Base-by-base conservation (phyloP, 2,329 filamentous ascomycete species). In the Penicillium brevicompactum region DNA sequence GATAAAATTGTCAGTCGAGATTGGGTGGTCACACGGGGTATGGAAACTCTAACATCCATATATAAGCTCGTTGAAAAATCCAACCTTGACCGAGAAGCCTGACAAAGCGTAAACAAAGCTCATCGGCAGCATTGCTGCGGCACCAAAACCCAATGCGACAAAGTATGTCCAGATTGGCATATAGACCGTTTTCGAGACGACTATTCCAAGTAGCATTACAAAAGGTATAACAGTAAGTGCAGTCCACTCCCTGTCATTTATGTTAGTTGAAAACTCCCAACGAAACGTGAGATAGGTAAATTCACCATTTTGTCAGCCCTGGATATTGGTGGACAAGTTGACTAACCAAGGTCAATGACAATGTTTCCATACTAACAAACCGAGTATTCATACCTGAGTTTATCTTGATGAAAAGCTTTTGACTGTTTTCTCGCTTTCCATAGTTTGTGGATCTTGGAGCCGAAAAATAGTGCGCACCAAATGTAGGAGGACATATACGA, bases 241-340 rank as follows among this genome's bases (percentile, higher is more conserved):
- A 37, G 13, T 5, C 34, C 34, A 37, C 14, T 37, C 34, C 34
- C 34, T 37, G 1, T 37, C 1, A 13, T 37, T 4, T n/a, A 37
- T 14, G 34, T 37, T 16, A 37, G 13, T n/a, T 37, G 2, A 16
- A n/a, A 16, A 6, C 4, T 37, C 14, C 2, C 11, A 6, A n/a
- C 6, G 14, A 27, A 27, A n/a, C 34, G 2, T 3, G 13, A 55
- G 49, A 58, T 54, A 60, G 54, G 41, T 5, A 46, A 40, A 22
- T 50, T 48, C 45, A 49, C 38, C n/a, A 45, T 51, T 40, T 53
- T 51, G 44, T 18, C 22, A 24, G 24, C 24, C 44, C 5, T 37
- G 34, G 34, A 37, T 37, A 37, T 6, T 37, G 11, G 13, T 37
- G 13, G 34, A 37, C n/a, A n/a, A 37, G 13, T 37, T 37, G 13